Percentiles rank a stretch among this genome's conserved stretches.
These are phyloP conservation scores for Amaranthus hypochondriacus DNA, from an alignment of 148 eudicot species.

Conservation along the genomic window DNA sequence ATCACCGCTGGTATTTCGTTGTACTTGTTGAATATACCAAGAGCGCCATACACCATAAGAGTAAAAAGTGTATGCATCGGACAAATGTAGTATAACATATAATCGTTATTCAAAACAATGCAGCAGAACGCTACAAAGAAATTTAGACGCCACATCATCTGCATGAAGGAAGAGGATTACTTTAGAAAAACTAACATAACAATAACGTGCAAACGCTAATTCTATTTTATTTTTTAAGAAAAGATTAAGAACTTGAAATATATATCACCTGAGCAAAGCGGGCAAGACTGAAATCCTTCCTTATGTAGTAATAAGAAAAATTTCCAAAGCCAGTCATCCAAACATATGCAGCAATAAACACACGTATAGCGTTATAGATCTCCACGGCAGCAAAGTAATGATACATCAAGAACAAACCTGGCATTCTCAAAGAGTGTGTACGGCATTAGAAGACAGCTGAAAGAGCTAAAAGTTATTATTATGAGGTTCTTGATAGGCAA, in stretches of 20 bases:
- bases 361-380: slow-evolving; percentile 91
- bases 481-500: background rate
- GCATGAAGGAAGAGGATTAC: slow-evolving; percentile 33
- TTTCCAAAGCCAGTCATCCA: slow-evolving; percentile 99
- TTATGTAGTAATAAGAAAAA: slow-evolving; percentile 90
- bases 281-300: slow-evolving; percentile 84
- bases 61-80: slow-evolving; percentile 98
- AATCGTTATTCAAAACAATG: slow-evolving; percentile 85
- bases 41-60: slow-evolving; percentile 94
- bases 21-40: slow-evolving; percentile 79
- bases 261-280: slow-evolving; percentile 76
- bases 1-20: slow-evolving; percentile 85
- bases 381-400: slow-evolving; percentile 94
- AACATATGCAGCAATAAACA: slow-evolving; percentile 96
- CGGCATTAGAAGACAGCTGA: slow-evolving; percentile 15
- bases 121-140: slow-evolving; percentile 84
- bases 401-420: slow-evolving; percentile 87
- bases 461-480: background rate
- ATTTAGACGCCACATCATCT: slow-evolving; percentile 99
- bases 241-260: background rate
- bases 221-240: background rate
- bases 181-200: background rate
- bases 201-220: background rate
- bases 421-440: slow-evolving; percentile 14
- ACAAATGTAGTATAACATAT: slow-evolving; percentile 87